Base-by-base conservation (phyloP, 2,329 filamentous ascomycete species). In the Parastagonospora avenae region DNA sequence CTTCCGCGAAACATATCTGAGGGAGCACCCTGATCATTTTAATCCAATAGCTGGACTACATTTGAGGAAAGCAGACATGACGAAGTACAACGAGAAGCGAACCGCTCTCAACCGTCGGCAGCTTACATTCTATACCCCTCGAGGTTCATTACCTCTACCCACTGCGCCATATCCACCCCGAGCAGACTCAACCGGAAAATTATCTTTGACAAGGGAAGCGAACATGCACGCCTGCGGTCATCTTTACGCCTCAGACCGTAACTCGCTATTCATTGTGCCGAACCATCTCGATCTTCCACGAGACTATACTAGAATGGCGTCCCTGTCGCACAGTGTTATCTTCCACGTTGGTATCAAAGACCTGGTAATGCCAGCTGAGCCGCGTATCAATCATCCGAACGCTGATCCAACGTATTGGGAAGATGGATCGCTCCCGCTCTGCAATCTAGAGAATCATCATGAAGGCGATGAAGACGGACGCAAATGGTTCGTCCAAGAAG, bases 171-270 rank as follows among this genome's bases (percentile, higher is more conserved):
- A 55, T 45, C 63, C 62, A 11, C 60, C 59, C 1, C 24, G 4
- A 7, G 33, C 46, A 8, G 45, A 42, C 1, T 24, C 37, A n/a
- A 15, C 11, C 3, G 33, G 29, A 1, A 40, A 51, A 9, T 11
- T 46, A 4, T 32, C 42, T 1, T 31, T 64, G 4, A 63, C 62
- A 2, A 29, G 59, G 35, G 63, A 61, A 29, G 63, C 80, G 29
- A 85, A 85, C 55, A 65, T 85, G 14, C 82, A 85, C 55, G 78
- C 81, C 1, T 82, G 80, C 57, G 82, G 81, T 2, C 83, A 85
- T 64, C 71, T 84, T 37, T 85, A 83, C 59, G 79, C 82, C 0
- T 81, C 79, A 30, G 83, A 85, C 57, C 77, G 79, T 19, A 85
- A 85, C 49, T 80, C 79, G 14, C 67, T 84, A 10, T 79, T 80